Conservation (phyloP, 352 stramenopile species). For the Pythium aristosporum region DNA sequence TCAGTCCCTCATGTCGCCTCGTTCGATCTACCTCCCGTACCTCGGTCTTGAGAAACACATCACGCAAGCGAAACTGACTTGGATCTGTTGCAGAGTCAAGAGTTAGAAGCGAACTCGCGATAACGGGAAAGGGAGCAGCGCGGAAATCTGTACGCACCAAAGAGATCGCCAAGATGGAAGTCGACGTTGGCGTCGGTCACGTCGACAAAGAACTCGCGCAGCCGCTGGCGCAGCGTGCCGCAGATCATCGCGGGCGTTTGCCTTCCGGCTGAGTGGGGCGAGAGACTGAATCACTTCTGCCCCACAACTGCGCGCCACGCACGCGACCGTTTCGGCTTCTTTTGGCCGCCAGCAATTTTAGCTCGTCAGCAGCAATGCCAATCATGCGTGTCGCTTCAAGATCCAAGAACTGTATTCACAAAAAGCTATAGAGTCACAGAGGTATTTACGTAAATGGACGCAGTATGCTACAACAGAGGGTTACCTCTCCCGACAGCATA, state of each 20-base stretch:
- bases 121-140: neutral
- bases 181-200: slow-evolving; percentile 52
- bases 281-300: too few relatives aligned
- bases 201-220: slow-evolving; percentile 69
- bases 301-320: neutral
- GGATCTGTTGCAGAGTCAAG: slow-evolving; percentile 32
- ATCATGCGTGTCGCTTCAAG: slow-evolving; percentile 23
- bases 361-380: neutral
- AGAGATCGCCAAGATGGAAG: slow-evolving; percentile 74
- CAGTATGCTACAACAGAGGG: slow-evolving; percentile 10
- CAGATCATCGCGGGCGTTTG: slow-evolving; percentile 42
- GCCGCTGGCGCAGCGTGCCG: slow-evolving; percentile 48
- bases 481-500: slow-evolving; percentile 5
- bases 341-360: neutral
- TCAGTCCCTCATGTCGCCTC: neutral
- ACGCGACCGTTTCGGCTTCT: neutral
- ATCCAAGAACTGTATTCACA: slow-evolving; percentile 13
- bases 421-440: neutral
- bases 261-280: neutral
- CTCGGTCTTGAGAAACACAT: slow-evolving; percentile 66
- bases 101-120: too few relatives aligned
- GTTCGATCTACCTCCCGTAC: slow-evolving; percentile 15
- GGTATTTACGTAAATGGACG: neutral
- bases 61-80: slow-evolving; percentile 59
- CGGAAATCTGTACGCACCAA: slow-evolving; percentile 32